These are phyloP conservation scores for Boletellus emodensis DNA, from an alignment of 768 basidiomycete genomes.

Conservation along the genomic window DNA sequence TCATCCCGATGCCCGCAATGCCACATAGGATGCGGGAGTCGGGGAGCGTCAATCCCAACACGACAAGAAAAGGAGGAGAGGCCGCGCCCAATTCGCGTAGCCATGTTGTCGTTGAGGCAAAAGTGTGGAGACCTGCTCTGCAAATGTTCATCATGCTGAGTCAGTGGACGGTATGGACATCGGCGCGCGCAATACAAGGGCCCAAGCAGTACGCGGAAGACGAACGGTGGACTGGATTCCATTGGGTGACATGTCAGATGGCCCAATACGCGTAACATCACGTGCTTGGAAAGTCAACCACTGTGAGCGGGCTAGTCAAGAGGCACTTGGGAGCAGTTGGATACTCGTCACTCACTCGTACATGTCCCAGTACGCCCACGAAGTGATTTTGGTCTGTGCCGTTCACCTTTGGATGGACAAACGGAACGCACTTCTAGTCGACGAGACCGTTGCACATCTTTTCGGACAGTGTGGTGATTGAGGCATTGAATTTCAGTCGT, in stretches of 20 bases:
- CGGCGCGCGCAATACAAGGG: background rate
- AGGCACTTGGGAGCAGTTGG: no score
- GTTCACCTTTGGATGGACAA: background rate
- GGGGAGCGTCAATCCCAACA: conserved; percentile 23
- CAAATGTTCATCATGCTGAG: conserved; percentile 19
- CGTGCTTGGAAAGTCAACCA: conserved; percentile 19
- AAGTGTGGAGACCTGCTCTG: conserved; percentile 28
- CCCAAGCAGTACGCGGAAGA: background rate
- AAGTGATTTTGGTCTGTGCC: no score
- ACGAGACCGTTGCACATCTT: background rate
- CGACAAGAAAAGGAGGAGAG: conserved; percentile 23
- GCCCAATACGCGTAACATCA: conserved; percentile 15
- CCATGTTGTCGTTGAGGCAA: conserved; percentile 19
- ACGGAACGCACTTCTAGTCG: background rate
- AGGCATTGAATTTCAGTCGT: background rate
- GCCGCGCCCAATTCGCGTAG: conserved; percentile 19
- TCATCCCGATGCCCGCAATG: conserved; percentile 24
- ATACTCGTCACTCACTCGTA: no score
- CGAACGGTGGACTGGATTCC: conserved; percentile 1
- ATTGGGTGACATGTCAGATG: background rate
- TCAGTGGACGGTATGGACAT: conserved; percentile 3
- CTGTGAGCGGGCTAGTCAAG: background rate
- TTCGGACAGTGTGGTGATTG: background rate
- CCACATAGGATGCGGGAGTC: conserved; percentile 26
- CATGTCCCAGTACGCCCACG: no score